Evolutionary conservation across 2,329 filamentous ascomycete genomes (phyloP).

Genomic region (Hymenoscyphus infarciens): DNA sequence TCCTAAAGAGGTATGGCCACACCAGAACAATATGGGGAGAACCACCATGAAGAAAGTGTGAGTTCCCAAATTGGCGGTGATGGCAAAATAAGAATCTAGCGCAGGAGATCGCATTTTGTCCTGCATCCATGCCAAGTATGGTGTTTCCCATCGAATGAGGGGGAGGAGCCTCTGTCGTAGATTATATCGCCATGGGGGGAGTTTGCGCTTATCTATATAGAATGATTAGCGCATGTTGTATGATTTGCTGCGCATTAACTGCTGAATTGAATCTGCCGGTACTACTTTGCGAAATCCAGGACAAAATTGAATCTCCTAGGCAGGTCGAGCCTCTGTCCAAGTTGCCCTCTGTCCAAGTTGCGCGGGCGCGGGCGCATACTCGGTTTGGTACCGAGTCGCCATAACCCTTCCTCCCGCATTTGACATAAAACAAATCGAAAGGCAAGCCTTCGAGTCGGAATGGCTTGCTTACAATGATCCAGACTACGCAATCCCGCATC

Average conservation of each 20-base stretch:
- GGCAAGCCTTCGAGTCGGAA: not conserved
- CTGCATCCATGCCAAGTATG: constrained; percentile 86
- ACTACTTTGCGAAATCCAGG: not conserved
- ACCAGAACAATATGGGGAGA: constrained; percentile 95
- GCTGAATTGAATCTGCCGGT: not conserved
- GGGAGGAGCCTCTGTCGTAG: constrained; percentile 80
- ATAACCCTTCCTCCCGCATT: not conserved
- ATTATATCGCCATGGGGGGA: constrained; percentile 85
- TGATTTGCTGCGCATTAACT: not conserved
- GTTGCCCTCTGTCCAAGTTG: not conserved
- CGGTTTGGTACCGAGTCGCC: not conserved
- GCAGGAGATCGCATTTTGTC: constrained; percentile 73
- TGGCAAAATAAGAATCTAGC: constrained; percentile 94
- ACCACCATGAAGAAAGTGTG: constrained; percentile 99
- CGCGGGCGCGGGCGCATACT: not conserved
- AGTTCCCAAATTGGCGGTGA: constrained; percentile 92
- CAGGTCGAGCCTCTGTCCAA: not conserved
- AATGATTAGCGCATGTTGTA: constrained; percentile 9
- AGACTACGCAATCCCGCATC: constrained; percentile 79
- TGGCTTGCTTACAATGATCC: constrained; percentile 62
- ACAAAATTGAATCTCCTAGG: not conserved
- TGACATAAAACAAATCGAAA: not conserved
- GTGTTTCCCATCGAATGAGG: constrained; percentile 90
- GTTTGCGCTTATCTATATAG: constrained; percentile 68
- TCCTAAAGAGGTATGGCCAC: constrained; percentile 78